Conservation (phyloP, 1,139 yeast genomes). For the Suhomyces bokatorum region DNA sequence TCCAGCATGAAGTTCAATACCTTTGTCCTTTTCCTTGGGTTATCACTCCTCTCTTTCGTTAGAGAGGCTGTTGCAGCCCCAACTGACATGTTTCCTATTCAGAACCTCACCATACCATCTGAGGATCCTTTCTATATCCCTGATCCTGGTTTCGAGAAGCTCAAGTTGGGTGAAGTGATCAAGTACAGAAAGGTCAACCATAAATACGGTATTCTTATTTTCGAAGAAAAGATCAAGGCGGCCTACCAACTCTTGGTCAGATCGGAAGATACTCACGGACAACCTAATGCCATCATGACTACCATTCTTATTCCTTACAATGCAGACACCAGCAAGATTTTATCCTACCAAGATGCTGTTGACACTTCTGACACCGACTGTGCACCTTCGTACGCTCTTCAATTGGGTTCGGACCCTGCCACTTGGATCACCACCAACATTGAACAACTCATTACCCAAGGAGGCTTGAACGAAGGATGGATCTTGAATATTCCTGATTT, state of each 20-base stretch:
- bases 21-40: no score
- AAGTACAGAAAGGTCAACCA: conserved; percentile 19
- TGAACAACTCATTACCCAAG: conserved; percentile 13
- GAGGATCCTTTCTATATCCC: conserved; percentile 31
- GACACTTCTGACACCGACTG: conserved; percentile 32
- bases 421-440: conserved; percentile 1
- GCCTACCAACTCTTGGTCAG: conserved; percentile 36
- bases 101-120: neutral
- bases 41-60: neutral
- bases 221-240: conserved; percentile 18
- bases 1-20: neutral
- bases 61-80: neutral
- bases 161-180: conserved; percentile 28
- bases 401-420: conserved; percentile 19
- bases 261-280: conserved; percentile 34
- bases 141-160: conserved; percentile 26
- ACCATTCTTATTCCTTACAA: conserved; percentile 34
- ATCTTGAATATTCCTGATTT: conserved; percentile 24
- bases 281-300: conserved; percentile 31
- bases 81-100: neutral
- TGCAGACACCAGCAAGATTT: conserved; percentile 28
- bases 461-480: conserved; percentile 21
- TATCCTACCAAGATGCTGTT: conserved; percentile 35
- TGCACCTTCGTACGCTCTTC: conserved; percentile 33
- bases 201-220: neutral